These are phyloP conservation scores for Fraxinus sp. DNA, from an alignment of 305 asterid species.

Conservation along the genomic window DNA sequence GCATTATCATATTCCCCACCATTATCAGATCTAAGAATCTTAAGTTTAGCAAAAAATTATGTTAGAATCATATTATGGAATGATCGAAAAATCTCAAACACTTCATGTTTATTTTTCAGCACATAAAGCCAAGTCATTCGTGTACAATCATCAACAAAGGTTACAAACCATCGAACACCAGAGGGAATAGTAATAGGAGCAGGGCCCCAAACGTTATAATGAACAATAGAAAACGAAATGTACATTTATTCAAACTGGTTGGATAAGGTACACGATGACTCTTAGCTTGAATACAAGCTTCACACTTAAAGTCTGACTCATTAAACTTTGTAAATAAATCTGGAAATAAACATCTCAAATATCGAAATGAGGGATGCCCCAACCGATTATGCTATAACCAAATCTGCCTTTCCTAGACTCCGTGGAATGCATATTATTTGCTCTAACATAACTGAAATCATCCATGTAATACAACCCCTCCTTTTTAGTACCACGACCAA, in stretches of 20 bases:
- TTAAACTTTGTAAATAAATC: background rate
- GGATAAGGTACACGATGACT: too few relatives aligned
- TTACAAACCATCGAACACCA: too few relatives aligned
- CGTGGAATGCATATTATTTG: background rate
- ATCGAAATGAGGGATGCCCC: background rate
- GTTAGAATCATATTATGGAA: background rate
- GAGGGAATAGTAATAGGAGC: too few relatives aligned
- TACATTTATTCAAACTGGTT: too few relatives aligned
- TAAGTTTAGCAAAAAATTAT: background rate
- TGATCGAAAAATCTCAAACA: background rate
- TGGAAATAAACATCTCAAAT: background rate
- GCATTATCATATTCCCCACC: slow-evolving; percentile 11
- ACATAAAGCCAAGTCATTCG: too few relatives aligned
- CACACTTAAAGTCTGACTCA: background rate
- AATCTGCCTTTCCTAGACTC: background rate
- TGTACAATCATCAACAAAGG: too few relatives aligned
- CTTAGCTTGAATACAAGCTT: too few relatives aligned
- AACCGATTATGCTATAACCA: background rate
- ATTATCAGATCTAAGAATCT: background rate
- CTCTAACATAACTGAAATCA: background rate
- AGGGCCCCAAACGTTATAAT: too few relatives aligned
- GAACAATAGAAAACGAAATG: too few relatives aligned
- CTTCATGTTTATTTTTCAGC: background rate
- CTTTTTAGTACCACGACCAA: background rate
- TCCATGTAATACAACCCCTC: background rate